These are phyloP conservation scores for Aspergillus sp. DNA, from an alignment of 2,329 filamentous ascomycete species.

Conservation along the genomic window DNA sequence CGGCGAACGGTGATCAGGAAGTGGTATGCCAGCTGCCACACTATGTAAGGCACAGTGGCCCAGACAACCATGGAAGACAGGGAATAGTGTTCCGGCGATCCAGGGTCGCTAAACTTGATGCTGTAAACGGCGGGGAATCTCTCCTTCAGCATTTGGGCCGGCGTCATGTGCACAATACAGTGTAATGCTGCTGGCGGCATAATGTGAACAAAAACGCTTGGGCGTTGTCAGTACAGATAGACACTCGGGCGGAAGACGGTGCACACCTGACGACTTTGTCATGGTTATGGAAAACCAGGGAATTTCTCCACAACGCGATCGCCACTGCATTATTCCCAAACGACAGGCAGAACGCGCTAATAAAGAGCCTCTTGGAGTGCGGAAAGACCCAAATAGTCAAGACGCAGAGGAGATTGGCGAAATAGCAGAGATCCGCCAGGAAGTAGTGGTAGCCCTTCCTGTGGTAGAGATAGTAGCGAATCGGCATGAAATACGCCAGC, in stretches of 20 bases:
- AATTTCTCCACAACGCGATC: conserved; percentile 99
- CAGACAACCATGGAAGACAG: conserved; percentile 81
- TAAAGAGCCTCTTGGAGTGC: conserved; percentile 79
- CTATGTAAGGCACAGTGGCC: conserved; percentile 82
- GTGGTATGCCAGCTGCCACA: conserved; percentile 92
- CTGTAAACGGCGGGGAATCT: conserved; percentile 78
- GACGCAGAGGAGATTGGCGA: conserved; percentile 80
- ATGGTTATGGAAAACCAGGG: conserved; percentile 93
- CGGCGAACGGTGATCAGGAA: conserved; percentile 90
- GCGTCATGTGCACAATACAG: conserved; percentile 76
- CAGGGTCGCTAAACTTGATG: conserved; percentile 60
- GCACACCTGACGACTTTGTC: conserved; percentile 83
- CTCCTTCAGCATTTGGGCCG: conserved; percentile 53
- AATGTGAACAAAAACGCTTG: conserved; percentile 91
- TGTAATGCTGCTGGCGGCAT: conserved; percentile 95
- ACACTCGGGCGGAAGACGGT: not conserved
- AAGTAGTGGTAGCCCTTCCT: conserved; percentile 94
- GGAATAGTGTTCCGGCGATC: conserved; percentile 70
- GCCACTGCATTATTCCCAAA: conserved; percentile 96
- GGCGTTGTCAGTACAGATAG: conserved; percentile 1
- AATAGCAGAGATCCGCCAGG: conserved; percentile 93
- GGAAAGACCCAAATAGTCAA: conserved; percentile 87
- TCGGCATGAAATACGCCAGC: conserved; percentile 91
- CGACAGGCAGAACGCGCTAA: conserved; percentile 81
- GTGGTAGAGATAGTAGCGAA: conserved; percentile 85